phyloP scores from a whole-genome alignment of 2,329 filamentous ascomycete species.

The Fusarium palustre region DNA sequence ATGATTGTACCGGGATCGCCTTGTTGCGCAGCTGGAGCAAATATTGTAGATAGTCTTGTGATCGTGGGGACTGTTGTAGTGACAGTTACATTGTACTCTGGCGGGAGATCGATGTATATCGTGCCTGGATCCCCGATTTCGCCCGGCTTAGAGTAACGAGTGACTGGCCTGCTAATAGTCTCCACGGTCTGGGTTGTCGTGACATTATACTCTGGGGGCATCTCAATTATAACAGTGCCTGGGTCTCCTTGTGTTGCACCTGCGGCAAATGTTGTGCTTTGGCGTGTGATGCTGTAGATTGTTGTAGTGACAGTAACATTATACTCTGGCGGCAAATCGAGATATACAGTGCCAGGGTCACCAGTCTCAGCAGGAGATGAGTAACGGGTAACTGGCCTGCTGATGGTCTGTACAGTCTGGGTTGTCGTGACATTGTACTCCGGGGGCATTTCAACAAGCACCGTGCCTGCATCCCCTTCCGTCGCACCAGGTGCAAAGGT shows the following conservation, averaged over 20 bases:
- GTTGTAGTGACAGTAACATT: conserved; percentile 24
- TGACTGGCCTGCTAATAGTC: conserved; percentile 9
- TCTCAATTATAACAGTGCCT: conserved; percentile 16
- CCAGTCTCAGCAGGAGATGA: conserved; percentile 9
- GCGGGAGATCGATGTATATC: conserved; percentile 18
- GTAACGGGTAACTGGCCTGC: conserved; percentile 16
- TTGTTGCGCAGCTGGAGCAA: conserved; percentile 10
- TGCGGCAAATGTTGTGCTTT: conserved; percentile 5
- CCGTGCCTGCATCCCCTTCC: conserved; percentile 23
- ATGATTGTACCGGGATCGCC: conserved; percentile 23
- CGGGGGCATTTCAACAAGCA: conserved; percentile 21
- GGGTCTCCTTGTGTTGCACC: conserved; percentile 13
- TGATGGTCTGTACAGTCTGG: conserved; percentile 13
- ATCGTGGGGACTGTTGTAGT: conserved; percentile 13
- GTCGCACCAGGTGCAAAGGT: conserved; percentile 22
- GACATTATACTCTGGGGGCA: conserved; percentile 15
- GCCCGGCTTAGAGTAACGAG: conserved; percentile 7
- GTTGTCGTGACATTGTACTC: conserved; percentile 28
- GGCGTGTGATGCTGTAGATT: conserved; percentile 8
- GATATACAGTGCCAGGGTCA: conserved; percentile 17
- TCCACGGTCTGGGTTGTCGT: conserved; percentile 9
- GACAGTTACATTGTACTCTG: conserved; percentile 29
- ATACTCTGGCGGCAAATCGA: conserved; percentile 13
- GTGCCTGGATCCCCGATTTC: conserved; percentile 21
- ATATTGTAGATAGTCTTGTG: conserved; percentile 9